Evolutionary conservation across 495 filamentous ascomycete genomes (phyloP).

Genomic region (Apiosordaria backusii): DNA sequence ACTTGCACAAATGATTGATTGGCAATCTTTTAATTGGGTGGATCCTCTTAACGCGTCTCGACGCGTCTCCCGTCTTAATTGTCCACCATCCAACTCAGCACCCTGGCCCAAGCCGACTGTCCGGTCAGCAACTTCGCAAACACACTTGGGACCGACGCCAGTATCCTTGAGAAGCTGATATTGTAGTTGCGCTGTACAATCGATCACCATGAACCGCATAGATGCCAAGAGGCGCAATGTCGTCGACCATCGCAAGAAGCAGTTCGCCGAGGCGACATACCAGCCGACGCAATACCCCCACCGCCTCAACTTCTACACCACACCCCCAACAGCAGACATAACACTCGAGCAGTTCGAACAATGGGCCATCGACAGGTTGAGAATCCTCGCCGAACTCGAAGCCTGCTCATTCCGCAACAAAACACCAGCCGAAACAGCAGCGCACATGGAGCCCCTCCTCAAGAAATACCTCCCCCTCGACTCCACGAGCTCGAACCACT

Average conservation of each 20-base stretch:
- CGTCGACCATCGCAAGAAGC: slow-evolving; percentile 76
- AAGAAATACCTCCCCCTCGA: slow-evolving; percentile 83
- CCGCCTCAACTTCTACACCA: slow-evolving; percentile 87
- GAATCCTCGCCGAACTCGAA: slow-evolving; percentile 95
- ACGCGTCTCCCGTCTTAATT: slow-evolving; percentile 22
- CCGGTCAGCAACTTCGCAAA: neutral
- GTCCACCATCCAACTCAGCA: slow-evolving; percentile 9
- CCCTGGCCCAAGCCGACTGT: neutral
- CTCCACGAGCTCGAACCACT: slow-evolving; percentile 58
- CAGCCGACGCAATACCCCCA: slow-evolving; percentile 73
- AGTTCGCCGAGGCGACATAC: slow-evolving; percentile 72
- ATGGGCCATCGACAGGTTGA: slow-evolving; percentile 95
- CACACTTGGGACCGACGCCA: neutral
- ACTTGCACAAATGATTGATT: slow-evolving; percentile 2
- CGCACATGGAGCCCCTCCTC: slow-evolving; percentile 75
- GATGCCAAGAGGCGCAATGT: slow-evolving; percentile 74
- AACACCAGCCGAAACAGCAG: slow-evolving; percentile 67
- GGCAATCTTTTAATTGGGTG: slow-evolving; percentile 10
- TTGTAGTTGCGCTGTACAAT: neutral
- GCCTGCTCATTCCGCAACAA: slow-evolving; percentile 94
- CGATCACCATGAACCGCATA: slow-evolving; percentile 65
- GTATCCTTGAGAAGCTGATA: neutral
- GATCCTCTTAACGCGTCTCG: slow-evolving; percentile 23
- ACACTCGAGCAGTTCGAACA: slow-evolving; percentile 97
- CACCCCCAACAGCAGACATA: slow-evolving; percentile 88